Conservation (phyloP, 2,329 filamentous ascomycete species). For the Clathrospora elynae region DNA sequence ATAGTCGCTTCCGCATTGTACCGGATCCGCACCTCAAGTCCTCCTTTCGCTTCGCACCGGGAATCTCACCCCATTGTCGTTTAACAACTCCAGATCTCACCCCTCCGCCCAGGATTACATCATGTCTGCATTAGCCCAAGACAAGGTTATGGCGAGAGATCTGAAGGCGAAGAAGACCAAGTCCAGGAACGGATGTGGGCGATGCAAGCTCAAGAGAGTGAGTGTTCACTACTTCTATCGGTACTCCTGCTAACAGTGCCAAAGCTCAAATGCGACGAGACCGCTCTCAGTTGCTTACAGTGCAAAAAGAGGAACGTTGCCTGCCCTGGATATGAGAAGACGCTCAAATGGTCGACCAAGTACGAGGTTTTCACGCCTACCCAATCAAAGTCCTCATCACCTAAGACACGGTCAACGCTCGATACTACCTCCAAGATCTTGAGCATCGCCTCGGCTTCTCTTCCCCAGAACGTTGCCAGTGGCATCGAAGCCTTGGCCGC, state of each 20-base stretch:
- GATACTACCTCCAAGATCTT: conserved; percentile 12
- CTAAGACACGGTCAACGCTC: conserved; percentile 19
- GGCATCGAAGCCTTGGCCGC: conserved; percentile 46
- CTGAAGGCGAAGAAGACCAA: conserved; percentile 44
- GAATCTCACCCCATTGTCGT: conserved; percentile 27
- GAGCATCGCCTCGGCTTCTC: conserved; percentile 15
- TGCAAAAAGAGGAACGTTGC: conserved; percentile 51
- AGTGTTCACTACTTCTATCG: conserved; percentile 3
- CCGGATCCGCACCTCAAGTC: conserved; percentile 28
- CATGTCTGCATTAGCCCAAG: conserved; percentile 40
- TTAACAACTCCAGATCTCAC: conserved; percentile 21
- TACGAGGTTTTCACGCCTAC: conserved; percentile 53
- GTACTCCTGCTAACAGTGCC: conserved; percentile 22
- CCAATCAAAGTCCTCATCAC: conserved; percentile 28
- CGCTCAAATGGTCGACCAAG: conserved; percentile 56
- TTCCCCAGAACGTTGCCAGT: conserved; percentile 40
- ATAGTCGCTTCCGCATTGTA: conserved; percentile 19
- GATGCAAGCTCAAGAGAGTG: conserved; percentile 47
- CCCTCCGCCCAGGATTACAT: conserved; percentile 15
- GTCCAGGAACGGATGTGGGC: conserved; percentile 43
- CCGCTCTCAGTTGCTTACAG: conserved; percentile 50
- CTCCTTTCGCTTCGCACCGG: conserved; percentile 18
- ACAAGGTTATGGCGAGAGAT: conserved; percentile 33
- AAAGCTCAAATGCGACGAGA: conserved; percentile 54
- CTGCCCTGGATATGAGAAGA: conserved; percentile 56